Evolutionary conservation across 177 flowering plant genomes (phyloP), one percentile per base, ranked within the genome.

Genomic region (Tripterygium wilfordii): DNA sequence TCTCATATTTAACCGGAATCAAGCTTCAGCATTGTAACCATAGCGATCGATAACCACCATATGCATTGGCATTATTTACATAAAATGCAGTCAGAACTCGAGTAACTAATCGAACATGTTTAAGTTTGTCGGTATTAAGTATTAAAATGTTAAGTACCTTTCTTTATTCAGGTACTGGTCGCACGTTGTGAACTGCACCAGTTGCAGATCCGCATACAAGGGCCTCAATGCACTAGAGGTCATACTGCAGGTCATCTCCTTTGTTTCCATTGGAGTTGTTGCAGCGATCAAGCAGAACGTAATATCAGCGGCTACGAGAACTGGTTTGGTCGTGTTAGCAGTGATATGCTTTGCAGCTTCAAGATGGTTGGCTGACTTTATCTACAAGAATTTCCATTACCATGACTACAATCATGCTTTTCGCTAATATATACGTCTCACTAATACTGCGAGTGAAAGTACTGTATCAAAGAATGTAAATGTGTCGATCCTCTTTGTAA

Each of bases 171-270:
- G 83, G 78, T 78, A 75, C 61, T 50, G 80, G 78, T 42, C 74
- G 3, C 83, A 78, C 39, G 70, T 78, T 27, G 90, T 78, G 67
- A 80, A 74, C 71, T 89, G 97, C 62, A 45, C 67, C 39, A 86
- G 97, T 57, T 89, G 97, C 64, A 75, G 57, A 21, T 48, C 42
- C 7, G 95, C 95, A 28, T 18, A 70, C 17, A 77, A 79, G 49
- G 64, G 65, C 38, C 77, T 89, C 18, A 82, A 71, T 13, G 67
- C 51, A 8, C 64, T 80, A 5, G 88, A 82, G 54, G 66, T 69
- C 1, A 65, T 58, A 13, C 53, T 89, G 48, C 89, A 78, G 37
- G 60, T 82, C 16, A 10, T 71, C n/a, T 63, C 92, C 8, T 3
- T 84, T 40, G 70, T 64, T 54, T 48, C 56, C 10, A 36, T 87